Evolutionary conservation across 2,329 filamentous ascomycete species (phyloP).

Genomic region (Sclerotinia glacialis): DNA sequence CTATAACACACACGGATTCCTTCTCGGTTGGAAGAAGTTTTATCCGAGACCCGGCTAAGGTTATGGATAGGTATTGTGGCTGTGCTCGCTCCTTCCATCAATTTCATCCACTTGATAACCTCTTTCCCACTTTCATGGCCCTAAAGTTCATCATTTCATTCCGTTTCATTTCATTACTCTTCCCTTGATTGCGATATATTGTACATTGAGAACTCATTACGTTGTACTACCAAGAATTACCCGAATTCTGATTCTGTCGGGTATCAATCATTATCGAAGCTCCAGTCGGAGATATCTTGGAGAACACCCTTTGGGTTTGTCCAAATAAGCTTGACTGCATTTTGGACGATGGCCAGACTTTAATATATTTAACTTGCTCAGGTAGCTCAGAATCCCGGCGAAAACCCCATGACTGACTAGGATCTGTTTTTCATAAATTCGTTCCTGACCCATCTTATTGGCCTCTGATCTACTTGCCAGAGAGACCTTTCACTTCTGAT

Average conservation of each 20-base stretch:
- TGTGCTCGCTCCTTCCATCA: background rate
- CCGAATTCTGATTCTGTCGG: background rate
- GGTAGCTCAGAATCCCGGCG: background rate
- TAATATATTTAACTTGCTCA: too few species aligned
- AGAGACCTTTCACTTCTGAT: constrained; percentile 2
- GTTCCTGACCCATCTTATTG: background rate
- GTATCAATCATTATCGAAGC: background rate
- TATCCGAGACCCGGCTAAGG: background rate
- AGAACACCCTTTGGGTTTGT: background rate
- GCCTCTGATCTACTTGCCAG: background rate
- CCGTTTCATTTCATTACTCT: background rate
- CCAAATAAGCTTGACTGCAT: background rate
- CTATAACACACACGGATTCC: background rate
- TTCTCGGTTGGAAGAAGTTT: background rate
- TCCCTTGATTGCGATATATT: background rate
- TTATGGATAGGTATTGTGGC: background rate
- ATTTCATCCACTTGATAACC: background rate
- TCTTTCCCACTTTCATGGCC: background rate
- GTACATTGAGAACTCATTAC: background rate
- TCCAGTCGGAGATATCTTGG: background rate
- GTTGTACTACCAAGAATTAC: background rate
- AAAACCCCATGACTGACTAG: background rate
- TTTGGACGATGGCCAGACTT: background rate
- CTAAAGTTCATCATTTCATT: background rate
- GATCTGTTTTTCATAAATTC: background rate